These are phyloP conservation scores for Phytophthora foliorum DNA, from an alignment of 352 stramenopile genomes.

Conservation along the genomic window DNA sequence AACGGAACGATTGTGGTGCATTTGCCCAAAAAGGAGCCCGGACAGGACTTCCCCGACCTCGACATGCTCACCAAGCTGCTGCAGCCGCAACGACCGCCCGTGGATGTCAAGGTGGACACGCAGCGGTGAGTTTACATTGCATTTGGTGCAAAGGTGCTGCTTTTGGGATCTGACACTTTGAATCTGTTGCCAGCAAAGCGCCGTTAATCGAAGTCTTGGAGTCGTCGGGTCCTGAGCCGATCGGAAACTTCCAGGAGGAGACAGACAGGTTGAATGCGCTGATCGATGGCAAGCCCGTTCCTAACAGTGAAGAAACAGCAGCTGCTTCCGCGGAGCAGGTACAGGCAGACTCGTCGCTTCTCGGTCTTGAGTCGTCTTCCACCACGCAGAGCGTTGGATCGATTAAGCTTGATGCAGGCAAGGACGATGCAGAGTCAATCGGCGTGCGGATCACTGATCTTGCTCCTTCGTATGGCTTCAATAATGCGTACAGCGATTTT, in stretches of 20 bases:
- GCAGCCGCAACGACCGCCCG: slow-evolving; percentile 62
- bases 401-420: slow-evolving; percentile 23
- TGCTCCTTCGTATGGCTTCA: slow-evolving; percentile 94
- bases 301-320: neutral
- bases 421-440: slow-evolving; percentile 15
- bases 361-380: slow-evolving; percentile 53
- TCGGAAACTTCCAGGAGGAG: slow-evolving; percentile 41
- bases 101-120: slow-evolving; percentile 43
- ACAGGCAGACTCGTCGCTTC: slow-evolving; percentile 51
- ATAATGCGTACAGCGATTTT: slow-evolving; percentile 93
- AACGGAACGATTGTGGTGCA: slow-evolving; percentile 95
- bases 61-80: slow-evolving; percentile 94
- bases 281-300: slow-evolving; percentile 24
- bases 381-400: slow-evolving; percentile 13
- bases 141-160: neutral
- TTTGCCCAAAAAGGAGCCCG: slow-evolving; percentile 90
- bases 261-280: slow-evolving; percentile 25
- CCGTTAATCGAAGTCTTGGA: slow-evolving; percentile 89
- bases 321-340: slow-evolving; percentile 5
- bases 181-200: slow-evolving; percentile 40
- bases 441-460: slow-evolving; percentile 56
- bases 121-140: slow-evolving; percentile 36
- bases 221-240: slow-evolving; percentile 35
- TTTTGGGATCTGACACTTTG: slow-evolving; percentile 2
- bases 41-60: slow-evolving; percentile 92